Evolutionary conservation across 2,329 filamentous ascomycete genomes (phyloP), one percentile per base, ranked within the genome.

Genomic region (Monilinia fructicola): DNA sequence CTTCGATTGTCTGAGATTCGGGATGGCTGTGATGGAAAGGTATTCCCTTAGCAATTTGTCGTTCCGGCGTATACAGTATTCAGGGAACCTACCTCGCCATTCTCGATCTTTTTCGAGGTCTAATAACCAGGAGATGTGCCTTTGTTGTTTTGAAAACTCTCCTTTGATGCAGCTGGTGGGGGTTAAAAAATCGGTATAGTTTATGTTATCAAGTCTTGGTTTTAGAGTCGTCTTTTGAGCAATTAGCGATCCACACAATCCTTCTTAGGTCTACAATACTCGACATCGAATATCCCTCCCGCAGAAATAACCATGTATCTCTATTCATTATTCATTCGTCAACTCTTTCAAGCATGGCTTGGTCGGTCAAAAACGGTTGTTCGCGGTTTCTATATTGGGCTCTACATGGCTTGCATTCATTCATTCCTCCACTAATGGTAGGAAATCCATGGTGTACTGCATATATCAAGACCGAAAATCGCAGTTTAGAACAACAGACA

Each of bases 1-100:
- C 78, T 64, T 78, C 78, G 67, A 75, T 48, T 69, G 18, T 66
- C 12, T 64, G 76, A 58, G 67, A 59, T 53, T 68, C 67, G n/a
- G 65, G 65, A 46, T 67, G 52, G 35, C 65, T 67, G 26, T 42
- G 21, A 21, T 44, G 21, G 21, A 55, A 21, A 48, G 38, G 44
- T 42, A 18, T 21, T 31, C 31, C 31, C 14, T 64, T 48, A 64
- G 61, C 61, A 26, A 44, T 18, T 61, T 18, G 14, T 44, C 31
- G 14, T 26, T 54, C 21, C 52, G 52, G 21, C 12, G 9, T 44
- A 23, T 54, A 18, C 9, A 35, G 28, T 38, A 26, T 23, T 31
- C 3, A n/a, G 31, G n/a, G 28, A 54, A 14, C 61, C 40, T 46
- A 64, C 61, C 52, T 56, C 26, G 61, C 61, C 61, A 64, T 64